Conservation (phyloP, 73 alveolate species). For the Stentor roeselii region DNA sequence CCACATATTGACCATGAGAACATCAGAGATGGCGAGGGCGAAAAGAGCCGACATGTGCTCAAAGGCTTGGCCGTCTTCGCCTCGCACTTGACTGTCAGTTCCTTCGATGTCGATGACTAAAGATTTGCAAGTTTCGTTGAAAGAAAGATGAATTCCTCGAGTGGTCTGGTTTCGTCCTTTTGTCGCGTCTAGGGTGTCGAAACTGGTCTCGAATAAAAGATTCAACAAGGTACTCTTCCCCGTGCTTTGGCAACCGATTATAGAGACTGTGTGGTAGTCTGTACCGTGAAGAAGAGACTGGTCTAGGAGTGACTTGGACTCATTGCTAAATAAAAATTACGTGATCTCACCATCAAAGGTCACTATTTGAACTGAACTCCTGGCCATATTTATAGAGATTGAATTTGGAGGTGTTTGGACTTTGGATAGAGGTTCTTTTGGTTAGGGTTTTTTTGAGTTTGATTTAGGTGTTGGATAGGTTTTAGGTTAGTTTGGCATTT, state of each 20-base stretch:
- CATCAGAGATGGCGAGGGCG: constrained; percentile 86
- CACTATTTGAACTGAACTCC: constrained; percentile 18
- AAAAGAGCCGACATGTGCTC: constrained; percentile 84
- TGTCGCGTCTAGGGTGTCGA: constrained; percentile 57
- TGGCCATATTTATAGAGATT: not conserved
- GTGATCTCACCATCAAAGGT: constrained; percentile 26
- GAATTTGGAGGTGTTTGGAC: not conserved
- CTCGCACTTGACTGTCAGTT: constrained; percentile 60
- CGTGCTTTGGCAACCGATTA: constrained; percentile 68
- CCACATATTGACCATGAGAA: constrained; percentile 85
- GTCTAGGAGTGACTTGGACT: not conserved
- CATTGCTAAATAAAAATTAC: constrained; percentile 6
- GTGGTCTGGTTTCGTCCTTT: constrained; percentile 68
- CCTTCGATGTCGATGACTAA: constrained; percentile 63
- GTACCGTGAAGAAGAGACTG: constrained; percentile 26
- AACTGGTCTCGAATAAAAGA: constrained; percentile 56
- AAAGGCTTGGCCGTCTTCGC: constrained; percentile 73
- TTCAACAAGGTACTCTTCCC: constrained; percentile 66
- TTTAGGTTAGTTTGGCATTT: too few relatives aligned
- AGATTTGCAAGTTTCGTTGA: constrained; percentile 38
- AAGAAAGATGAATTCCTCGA: constrained; percentile 58
- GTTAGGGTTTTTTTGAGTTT: too few relatives aligned
- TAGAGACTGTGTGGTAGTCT: constrained; percentile 57
- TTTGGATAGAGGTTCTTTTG: not conserved
- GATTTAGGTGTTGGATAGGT: too few relatives aligned